Conservation (phyloP, 352 stramenopile genomes). For the Globisporangium mamillatum region DNA sequence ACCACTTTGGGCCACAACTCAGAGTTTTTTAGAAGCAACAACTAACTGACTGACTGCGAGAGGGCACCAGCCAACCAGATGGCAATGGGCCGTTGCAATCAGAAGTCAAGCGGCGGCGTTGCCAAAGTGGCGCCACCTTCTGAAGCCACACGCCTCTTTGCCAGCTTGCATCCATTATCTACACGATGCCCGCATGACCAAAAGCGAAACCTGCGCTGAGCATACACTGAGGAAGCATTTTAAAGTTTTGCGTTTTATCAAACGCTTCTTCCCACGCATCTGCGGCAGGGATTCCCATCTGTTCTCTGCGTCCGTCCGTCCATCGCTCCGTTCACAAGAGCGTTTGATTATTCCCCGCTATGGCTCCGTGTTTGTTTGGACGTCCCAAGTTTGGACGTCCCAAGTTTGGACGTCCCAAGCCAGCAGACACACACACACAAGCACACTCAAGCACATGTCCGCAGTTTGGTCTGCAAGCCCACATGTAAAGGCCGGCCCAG, state of each 20-base stretch:
- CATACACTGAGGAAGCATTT: neutral
- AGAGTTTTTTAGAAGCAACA: neutral
- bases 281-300: neutral
- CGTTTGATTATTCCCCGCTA: neutral
- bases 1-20: neutral
- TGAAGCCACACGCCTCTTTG: neutral
- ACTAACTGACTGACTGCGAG: neutral
- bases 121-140: neutral
- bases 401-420: neutral
- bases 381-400: too few species aligned
- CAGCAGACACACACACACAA: neutral
- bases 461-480: neutral
- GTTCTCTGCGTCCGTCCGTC: neutral
- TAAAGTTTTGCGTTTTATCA: neutral
- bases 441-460: neutral
- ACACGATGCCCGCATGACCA: neutral
- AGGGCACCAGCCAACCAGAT: neutral
- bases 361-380: neutral
- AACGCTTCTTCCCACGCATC: neutral
- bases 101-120: neutral
- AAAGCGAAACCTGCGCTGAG: neutral
- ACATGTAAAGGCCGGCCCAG: neutral
- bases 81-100: neutral
- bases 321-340: neutral
- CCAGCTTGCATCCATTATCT: neutral